Evolutionary conservation across 441 rosid genomes (phyloP).

Genomic region (Macaranga tanarius): DNA sequence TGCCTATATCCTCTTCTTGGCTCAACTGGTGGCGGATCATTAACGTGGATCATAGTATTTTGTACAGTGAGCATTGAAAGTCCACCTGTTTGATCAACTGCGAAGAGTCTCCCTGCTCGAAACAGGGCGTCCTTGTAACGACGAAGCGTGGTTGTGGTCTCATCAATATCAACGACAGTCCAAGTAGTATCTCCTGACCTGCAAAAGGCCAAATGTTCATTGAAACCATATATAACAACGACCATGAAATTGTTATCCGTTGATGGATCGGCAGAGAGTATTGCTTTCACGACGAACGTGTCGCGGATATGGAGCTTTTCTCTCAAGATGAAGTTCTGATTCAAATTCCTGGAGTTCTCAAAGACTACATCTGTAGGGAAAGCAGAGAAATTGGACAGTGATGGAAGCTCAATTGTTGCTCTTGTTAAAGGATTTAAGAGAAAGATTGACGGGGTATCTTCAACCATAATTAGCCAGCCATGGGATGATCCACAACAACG

Average conservation of each 20-base stretch:
- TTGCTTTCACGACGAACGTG: constrained; percentile 13
- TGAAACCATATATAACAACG: constrained; percentile 12
- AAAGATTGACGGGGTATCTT: constrained; percentile 14
- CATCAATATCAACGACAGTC: constrained; percentile 1
- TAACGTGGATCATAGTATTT: not conserved
- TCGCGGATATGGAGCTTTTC: constrained; percentile 7
- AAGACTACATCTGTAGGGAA: constrained; percentile 19
- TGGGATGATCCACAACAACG: constrained; percentile 19
- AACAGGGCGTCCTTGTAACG: constrained; percentile 14
- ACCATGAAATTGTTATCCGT: not conserved
- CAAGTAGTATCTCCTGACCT: not conserved
- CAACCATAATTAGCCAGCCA: constrained; percentile 21
- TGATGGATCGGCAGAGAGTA: constrained; percentile 19
- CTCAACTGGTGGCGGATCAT: constrained; percentile 4
- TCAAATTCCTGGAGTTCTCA: constrained; percentile 14
- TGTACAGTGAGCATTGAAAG: constrained; percentile 7
- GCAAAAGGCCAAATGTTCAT: constrained; percentile 15
- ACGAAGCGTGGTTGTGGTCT: constrained; percentile 5
- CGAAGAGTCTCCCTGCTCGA: constrained; percentile 2
- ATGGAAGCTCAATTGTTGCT: constrained; percentile 20
- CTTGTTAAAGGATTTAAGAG: constrained; percentile 21
- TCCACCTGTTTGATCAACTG: constrained; percentile 16
- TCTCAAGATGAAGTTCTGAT: not conserved
- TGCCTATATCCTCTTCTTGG: constrained; percentile 6
- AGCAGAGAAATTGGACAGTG: constrained; percentile 15